Base-by-base conservation (phyloP, 2,329 filamentous ascomycete species). In the Beauveria medogensis region DNA sequence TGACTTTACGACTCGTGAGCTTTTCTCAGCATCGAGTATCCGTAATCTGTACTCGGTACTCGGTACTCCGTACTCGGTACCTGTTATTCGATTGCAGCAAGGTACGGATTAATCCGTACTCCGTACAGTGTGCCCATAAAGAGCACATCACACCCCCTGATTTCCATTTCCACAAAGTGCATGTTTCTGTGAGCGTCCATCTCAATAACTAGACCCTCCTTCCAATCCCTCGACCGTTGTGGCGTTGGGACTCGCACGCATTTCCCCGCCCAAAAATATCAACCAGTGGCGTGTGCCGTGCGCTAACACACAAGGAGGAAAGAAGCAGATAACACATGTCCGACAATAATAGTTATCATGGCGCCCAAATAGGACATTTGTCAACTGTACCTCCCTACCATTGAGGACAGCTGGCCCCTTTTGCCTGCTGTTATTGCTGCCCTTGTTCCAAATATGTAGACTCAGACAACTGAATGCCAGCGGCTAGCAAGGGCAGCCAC, bases 1-100 rank as follows among this genome's bases (percentile, higher is more conserved):
- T n/a, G n/a, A n/a, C n/a, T n/a, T n/a, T n/a, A 59, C 56, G 56
- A 59, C 56, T 59, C 56, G 46, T 59, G 56, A 46, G 37, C 40
- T n/a, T 4, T 9, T 43, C 30, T 37, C 34, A 37, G 34, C 34
- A 37, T 37, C 12, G 34, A 37, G 34, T 28, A 28, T 28, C 8
- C 28, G 28, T 28, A 28, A 26, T 26, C 26, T 7, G 7, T 26
- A 5, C 26, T n/a, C n/a, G n/a, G n/a, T n/a, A n/a, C n/a, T 22
- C 22, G 2, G 22, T 22, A 22, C 2, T 22, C 22, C 22, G 22
- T 22, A 22, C 12, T 12, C 10, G 3, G 34, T 37, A 37, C 12
- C 12, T 14, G 5, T 14, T 14, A 5, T 12, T n/a, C 12, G 54
- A 34, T 56, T 14, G 14, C 26, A 37, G 34, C 34, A 34, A 14